Base-by-base conservation (phyloP, 148 eudicot species). In the Cornus kousa region DNA sequence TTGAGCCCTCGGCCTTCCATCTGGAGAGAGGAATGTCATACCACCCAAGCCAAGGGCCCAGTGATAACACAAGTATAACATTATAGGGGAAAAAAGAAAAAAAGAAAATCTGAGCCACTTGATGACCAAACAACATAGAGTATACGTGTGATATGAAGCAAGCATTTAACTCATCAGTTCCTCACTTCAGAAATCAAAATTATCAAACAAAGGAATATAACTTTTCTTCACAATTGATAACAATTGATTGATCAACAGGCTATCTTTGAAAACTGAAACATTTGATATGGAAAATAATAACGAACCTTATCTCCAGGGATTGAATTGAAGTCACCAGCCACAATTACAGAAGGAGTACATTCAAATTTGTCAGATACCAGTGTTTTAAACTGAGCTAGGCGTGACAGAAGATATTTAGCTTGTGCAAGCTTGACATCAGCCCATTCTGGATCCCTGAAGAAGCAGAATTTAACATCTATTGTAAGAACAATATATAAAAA, bases 371-470 rank as follows among this genome's bases (percentile, higher is more conserved):
- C 88, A 4, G 93, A 85, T 24, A 90, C 93, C 11, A 82, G 72
- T 32, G 53, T 77, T 80, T 78, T 90, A 77, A 95, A 95, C 77
- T 87, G 83, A 33, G 89, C 86, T 71, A 95, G 77, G 55, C 98
- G 90, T 11, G 90, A 90, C 59, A 93, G 80, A 72, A 93, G 94
- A 78, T 95, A 95, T 83, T 85, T 90, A 71, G 90, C 97, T 83
- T 95, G 99, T 74, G 98, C 98, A 72, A 93, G 90, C 90, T 95
- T 95, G 67, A 95, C 97, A 81, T 95, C 99, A 73, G 89, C 93
- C 97, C 92, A 95, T 78, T 88, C 86, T 79, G 99, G 99, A 86
- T 95, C 98, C 99, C 99, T 95, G 87, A 32, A 70, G 62, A 57
- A 82, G 74, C 62, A 80, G 59, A 35, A 67, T 35, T 39, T 40